Percentiles rank a stretch among this genome's conserved stretches.
Conservation (phyloP, 768 basidiomycete species). For the Leccinum barrowsii region DNA sequence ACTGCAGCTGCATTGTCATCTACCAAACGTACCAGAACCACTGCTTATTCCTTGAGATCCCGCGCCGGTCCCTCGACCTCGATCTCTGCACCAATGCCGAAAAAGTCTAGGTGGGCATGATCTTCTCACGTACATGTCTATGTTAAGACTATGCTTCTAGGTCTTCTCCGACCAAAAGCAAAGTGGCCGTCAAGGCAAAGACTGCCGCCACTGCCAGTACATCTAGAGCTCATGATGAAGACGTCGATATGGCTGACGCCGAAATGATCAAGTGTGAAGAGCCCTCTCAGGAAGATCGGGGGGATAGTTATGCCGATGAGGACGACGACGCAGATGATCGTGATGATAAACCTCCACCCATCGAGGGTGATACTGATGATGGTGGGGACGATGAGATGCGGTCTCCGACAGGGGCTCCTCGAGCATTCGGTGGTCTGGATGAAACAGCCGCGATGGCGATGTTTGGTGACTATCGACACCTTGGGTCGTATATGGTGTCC, state of each 20-base stretch:
- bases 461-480: constrained; percentile 82
- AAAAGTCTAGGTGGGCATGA: constrained; percentile 60
- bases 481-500: constrained; percentile 91
- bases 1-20: constrained; percentile 44
- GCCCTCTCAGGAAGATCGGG: constrained; percentile 44
- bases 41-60: constrained; percentile 69
- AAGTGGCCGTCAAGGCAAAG: constrained; percentile 56
- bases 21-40: constrained; percentile 60
- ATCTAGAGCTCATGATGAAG: constrained; percentile 64
- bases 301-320: constrained; percentile 41
- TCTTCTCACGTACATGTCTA: constrained; percentile 5
- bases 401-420: constrained; percentile 34
- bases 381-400: constrained; percentile 38
- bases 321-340: constrained; percentile 44
- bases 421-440: constrained; percentile 52
- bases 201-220: constrained; percentile 56
- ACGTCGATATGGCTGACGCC: constrained; percentile 73
- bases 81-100: constrained; percentile 59
- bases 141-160: constrained; percentile 31
- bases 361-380: constrained; percentile 48
- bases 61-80: constrained; percentile 41
- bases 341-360: constrained; percentile 43
- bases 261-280: constrained; percentile 46
- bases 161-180: constrained; percentile 54
- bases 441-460: constrained; percentile 75